Base-by-base conservation (phyloP, 495 filamentous ascomycete species). In the Xylaria bambusicola region DNA sequence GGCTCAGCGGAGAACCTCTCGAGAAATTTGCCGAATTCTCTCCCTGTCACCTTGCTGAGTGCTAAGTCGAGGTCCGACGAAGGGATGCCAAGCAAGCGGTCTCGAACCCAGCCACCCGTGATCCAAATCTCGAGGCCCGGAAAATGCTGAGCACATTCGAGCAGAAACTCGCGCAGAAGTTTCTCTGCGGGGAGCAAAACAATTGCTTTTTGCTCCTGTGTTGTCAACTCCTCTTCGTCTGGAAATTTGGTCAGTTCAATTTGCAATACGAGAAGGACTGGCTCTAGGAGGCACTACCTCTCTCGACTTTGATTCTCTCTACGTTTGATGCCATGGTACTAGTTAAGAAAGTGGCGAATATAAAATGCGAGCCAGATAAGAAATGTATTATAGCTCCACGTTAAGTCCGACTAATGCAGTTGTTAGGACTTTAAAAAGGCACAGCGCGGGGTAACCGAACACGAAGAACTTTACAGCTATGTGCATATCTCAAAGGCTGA, bases 91-190 rank as follows among this genome's bases (percentile, higher is more conserved):
- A 50, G 29, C 13, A 50, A 23, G 2, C 46, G 46, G n/a, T 50
- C 46, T 5, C 46, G 46, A 29, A 50, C 46, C 46, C 46, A 29
- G 46, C 46, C 46, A 29, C 46, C 46, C 2, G 46, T 33, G 46
- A 50, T 50, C 46, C 46, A 50, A 3, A 50, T 50, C 46, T 50
- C 46, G 15, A 50, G 29, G 15, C 46, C n/a, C 4, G 46, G 46
- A 7, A 50, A 27, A 33, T 50, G 21, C 24, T 50, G 21, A n/a
- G 21, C 21, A 23, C 20, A 50, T 17, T 26, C 46, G 21, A 50
- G 46, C 21, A 50, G 31, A 29, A 50, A 24, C 15, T 29, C 46
- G 6, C 46, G 21, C 20, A 50, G 21, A 29, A 29, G 46, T 13
- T 29, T 17, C 24, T 50, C 46, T 5, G 46, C 46, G 10, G 46